Evolutionary conservation across 805 yeast species (phyloP).

Genomic region (Metschnikowia koreensis): DNA sequence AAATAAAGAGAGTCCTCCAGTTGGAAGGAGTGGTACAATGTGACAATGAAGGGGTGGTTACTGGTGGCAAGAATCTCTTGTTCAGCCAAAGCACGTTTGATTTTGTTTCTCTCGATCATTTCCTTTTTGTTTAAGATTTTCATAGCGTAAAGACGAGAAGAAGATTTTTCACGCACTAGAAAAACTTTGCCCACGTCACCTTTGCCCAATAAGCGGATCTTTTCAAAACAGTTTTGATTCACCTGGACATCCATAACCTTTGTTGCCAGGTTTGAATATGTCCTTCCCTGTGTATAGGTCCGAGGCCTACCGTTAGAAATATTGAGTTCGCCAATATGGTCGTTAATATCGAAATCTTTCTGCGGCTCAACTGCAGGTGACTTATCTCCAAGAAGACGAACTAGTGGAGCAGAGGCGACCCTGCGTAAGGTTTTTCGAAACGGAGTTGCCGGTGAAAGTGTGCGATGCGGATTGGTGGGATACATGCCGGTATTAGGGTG

Average conservation of each 20-base stretch:
- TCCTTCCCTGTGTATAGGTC: conserved; percentile 47
- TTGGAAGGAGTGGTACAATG: conserved; percentile 92
- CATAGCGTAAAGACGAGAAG: conserved; percentile 84
- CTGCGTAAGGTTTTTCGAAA: conserved; percentile 54
- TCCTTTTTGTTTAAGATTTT: conserved; percentile 86
- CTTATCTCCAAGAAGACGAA: conserved; percentile 29
- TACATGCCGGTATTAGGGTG: not conserved
- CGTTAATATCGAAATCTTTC: conserved; percentile 43
- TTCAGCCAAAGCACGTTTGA: conserved; percentile 92
- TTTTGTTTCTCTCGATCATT: conserved; percentile 92
- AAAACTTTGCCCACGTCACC: conserved; percentile 99
- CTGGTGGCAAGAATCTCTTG: conserved; percentile 94
- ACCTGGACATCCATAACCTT: conserved; percentile 78
- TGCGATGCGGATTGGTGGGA: not conserved
- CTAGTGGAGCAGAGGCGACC: conserved; percentile 84
- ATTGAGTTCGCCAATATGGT: conserved; percentile 45
- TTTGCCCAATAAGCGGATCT: conserved; percentile 84
- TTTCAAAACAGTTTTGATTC: conserved; percentile 82
- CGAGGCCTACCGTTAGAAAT: conserved; percentile 35
- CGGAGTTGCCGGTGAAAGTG: conserved; percentile 18
- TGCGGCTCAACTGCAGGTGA: conserved; percentile 20
- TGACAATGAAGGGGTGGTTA: conserved; percentile 95
- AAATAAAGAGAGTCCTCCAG: conserved; percentile 86
- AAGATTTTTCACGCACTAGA: conserved; percentile 76
- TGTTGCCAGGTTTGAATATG: conserved; percentile 72